Evolutionary conservation across 164 flowering plant genomes (phyloP), one percentile per base, ranked within the genome.

Genomic region (Magnolia kwangsiensis): DNA sequence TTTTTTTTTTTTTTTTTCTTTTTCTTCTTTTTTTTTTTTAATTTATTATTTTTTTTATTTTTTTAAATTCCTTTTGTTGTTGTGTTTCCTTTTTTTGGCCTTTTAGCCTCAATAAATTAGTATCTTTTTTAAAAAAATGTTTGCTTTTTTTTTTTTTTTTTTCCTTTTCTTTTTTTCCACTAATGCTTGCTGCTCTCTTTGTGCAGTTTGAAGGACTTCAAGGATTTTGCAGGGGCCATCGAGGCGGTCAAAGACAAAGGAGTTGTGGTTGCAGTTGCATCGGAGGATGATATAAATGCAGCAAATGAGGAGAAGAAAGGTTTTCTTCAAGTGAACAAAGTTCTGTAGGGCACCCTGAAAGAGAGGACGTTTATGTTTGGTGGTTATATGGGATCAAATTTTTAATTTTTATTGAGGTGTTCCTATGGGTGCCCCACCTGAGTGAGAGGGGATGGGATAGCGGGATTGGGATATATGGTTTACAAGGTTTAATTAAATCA

Each of bases 231-330:
- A 1, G 88, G 87, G 71, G 97, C 85, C 45, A 74, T 96, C 19
- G 97, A 91, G 4, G 86, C 88, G 1, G 89, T 91, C 20, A 94
- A 88, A 84, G 87, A 89, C 72, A 90, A 86, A 82, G 98, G 99
- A 8, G 92, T 94, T 49, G 90, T 82, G 63, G 98, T 92, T 29
- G 93, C 97, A 2, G 98, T 96, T 78, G 96, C 98, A 71, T 94
- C 97, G 18, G 90, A 88, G 0, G 94, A 90, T 49, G 99, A 93
- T 80, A 94, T 92, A 72, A 91, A 89, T 16, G 85, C 90, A 64
- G 98, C 97, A 63, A 80, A 93, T 88, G 86, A 84, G 76, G 89
- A 87, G 78, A 79, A 82, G 10, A n/a, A 89, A 29, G 69, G 79
- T 79, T 96, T 88, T 81, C 90, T 92, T 67, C 80, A 91, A 81